phyloP scores from a whole-genome alignment of 495 filamentous ascomycete genomes.

The Trichoderma virens region DNA sequence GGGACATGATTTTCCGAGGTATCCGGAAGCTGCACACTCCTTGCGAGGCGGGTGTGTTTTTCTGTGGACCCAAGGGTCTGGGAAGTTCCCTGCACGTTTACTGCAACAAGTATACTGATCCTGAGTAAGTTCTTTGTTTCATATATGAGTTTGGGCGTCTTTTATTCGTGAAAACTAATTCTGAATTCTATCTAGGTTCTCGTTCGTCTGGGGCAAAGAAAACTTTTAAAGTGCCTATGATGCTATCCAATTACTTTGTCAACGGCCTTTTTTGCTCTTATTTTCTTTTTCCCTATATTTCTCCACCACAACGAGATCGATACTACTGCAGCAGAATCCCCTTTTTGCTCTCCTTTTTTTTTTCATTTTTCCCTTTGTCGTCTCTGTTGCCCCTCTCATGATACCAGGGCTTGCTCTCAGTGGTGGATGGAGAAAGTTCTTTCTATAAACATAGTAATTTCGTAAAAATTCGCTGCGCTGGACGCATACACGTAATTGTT shows the following conservation, averaged over 20 bases:
- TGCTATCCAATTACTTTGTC: no score
- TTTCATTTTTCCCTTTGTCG: background rate
- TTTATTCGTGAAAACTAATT: background rate
- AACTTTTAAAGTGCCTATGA: constrained; percentile 68
- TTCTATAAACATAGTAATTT: background rate
- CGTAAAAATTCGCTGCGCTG: background rate
- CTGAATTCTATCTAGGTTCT: constrained; percentile 29
- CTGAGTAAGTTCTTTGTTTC: constrained; percentile 41
- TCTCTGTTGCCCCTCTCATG: background rate
- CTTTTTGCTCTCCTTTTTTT: background rate
- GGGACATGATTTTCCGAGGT: constrained; percentile 71
- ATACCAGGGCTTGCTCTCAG: background rate
- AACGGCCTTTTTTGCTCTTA: background rate
- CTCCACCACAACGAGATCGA: no score
- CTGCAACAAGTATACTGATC: constrained; percentile 72
- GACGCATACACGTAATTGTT: background rate
- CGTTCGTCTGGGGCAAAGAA: constrained; percentile 68
- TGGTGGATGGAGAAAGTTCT: background rate
- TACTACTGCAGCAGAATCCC: background rate
- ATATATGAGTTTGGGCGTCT: constrained; percentile 11
- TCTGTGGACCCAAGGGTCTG: constrained; percentile 67
- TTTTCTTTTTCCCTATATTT: background rate
- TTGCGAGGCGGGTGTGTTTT: constrained; percentile 72
- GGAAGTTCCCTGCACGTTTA: constrained; percentile 63
- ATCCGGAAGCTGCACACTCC: constrained; percentile 65